Conservation (phyloP, 1,284 basidiomycete species). For the Pholiota adiposa region DNA sequence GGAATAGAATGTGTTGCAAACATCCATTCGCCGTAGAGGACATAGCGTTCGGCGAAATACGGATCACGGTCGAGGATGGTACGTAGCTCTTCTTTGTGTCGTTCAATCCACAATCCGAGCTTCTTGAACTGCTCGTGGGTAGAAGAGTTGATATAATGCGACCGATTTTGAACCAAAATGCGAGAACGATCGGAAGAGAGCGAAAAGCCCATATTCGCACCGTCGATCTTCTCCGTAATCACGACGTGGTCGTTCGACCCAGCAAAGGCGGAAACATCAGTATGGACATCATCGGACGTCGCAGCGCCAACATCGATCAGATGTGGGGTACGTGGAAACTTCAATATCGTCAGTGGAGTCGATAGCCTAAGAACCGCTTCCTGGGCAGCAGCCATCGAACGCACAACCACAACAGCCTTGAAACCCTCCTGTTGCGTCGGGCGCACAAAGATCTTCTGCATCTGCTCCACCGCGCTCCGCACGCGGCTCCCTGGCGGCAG, state of each 20-base stretch:
- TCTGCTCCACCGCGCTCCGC: constrained; percentile 56
- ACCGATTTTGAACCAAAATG: constrained; percentile 66
- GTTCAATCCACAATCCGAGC: constrained; percentile 55
- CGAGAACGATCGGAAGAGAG: constrained; percentile 48
- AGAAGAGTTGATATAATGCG: constrained; percentile 58
- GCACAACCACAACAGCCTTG: constrained; percentile 47
- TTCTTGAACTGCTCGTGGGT: constrained; percentile 64
- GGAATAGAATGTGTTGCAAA: constrained; percentile 63
- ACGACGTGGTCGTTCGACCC: constrained; percentile 33
- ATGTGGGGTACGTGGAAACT: constrained; percentile 67
- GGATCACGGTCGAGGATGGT: constrained; percentile 51
- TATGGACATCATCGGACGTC: constrained; percentile 51
- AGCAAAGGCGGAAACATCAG: constrained; percentile 19
- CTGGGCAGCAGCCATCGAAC: constrained; percentile 53
- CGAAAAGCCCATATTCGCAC: constrained; percentile 70
- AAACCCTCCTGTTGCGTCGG: constrained; percentile 58
- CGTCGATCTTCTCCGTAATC: constrained; percentile 69
- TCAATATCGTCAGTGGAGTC: constrained; percentile 47
- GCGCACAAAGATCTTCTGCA: constrained; percentile 47
- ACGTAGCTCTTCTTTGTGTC: constrained; percentile 48
- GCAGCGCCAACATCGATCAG: constrained; percentile 60
- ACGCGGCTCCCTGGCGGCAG: constrained; percentile 59
- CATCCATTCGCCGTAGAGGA: constrained; percentile 69
- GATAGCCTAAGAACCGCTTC: constrained; percentile 52
- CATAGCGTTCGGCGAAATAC: constrained; percentile 57